Evolutionary conservation across 2,329 filamentous ascomycete species (phyloP).

Genomic region (Ophiosphaerella narmari): DNA sequence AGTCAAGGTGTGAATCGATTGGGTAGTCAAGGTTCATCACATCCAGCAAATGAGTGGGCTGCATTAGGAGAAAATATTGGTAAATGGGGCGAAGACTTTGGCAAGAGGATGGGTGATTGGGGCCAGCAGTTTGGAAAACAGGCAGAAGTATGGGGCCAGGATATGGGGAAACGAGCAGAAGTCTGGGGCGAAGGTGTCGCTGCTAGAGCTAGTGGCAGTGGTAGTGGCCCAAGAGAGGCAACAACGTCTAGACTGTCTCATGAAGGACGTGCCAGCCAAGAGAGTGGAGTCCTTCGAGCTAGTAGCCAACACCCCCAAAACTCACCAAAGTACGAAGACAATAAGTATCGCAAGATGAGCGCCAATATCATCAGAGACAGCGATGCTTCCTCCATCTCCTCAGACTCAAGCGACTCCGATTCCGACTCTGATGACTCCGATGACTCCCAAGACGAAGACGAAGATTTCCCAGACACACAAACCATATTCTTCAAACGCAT

Average conservation of each 20-base stretch:
- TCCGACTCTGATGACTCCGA: slow-evolving; percentile 17
- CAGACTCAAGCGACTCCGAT: slow-evolving; percentile 23
- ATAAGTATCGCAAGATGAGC: background rate
- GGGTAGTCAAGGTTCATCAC: slow-evolving; percentile 7
- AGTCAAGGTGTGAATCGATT: background rate
- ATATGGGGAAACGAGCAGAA: slow-evolving; percentile 21
- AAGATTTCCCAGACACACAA: slow-evolving; percentile 13
- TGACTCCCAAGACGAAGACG: slow-evolving; percentile 16
- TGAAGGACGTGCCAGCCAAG: slow-evolving; percentile 17
- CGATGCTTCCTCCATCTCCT: slow-evolving; percentile 27
- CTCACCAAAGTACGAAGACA: background rate
- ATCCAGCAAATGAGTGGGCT: slow-evolving; percentile 16
- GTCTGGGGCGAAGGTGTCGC: slow-evolving; percentile 16
- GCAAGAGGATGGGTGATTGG: slow-evolving; percentile 34
- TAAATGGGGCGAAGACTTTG: slow-evolving; percentile 40
- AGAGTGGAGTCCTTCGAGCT: slow-evolving; percentile 20
- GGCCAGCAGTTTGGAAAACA: slow-evolving; percentile 36
- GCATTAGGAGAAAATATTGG: slow-evolving; percentile 24
- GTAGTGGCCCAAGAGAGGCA: slow-evolving; percentile 2
- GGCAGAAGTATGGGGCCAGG: slow-evolving; percentile 25
- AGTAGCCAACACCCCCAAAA: slow-evolving; percentile 6
- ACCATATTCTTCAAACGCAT: slow-evolving; percentile 20
- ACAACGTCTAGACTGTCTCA: slow-evolving; percentile 10
- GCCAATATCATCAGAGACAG: slow-evolving; percentile 15
- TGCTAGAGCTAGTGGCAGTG: slow-evolving; percentile 8